These are phyloP conservation scores for Candida railenensis DNA, from an alignment of 805 yeast genomes.

Conservation along the genomic window DNA sequence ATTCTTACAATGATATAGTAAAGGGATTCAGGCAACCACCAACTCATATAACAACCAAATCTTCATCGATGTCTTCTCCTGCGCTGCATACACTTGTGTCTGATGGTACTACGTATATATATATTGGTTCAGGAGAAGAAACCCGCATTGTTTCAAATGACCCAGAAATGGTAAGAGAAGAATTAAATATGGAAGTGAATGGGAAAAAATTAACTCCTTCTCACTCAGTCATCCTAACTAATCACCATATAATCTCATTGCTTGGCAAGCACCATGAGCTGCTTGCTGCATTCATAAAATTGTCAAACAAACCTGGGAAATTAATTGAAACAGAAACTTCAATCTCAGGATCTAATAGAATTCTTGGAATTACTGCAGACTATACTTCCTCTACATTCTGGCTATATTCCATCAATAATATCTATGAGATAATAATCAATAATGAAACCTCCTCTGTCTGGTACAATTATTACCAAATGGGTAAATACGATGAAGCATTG, in stretches of 20 bases:
- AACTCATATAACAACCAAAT: neutral
- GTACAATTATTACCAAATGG: conserved; percentile 46
- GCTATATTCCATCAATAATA: conserved; percentile 59
- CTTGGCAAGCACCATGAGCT: conserved; percentile 11
- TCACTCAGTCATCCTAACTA: conserved; percentile 23
- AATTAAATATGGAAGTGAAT: conserved; percentile 15
- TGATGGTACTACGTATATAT: neutral
- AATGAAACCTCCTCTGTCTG: conserved; percentile 76
- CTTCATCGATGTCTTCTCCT: neutral
- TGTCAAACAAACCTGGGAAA: conserved; percentile 15
- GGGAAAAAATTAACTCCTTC: conserved; percentile 1
- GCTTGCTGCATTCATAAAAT: conserved; percentile 28
- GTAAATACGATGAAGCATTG: conserved; percentile 67
- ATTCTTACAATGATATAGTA: neutral
- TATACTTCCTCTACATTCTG: conserved; percentile 57
- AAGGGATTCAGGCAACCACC: neutral
- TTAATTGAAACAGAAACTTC: conserved; percentile 6
- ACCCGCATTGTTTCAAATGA: conserved; percentile 28
- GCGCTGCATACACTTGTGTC: neutral
- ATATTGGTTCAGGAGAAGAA: neutral
- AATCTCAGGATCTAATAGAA: conserved; percentile 8
- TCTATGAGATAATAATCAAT: conserved; percentile 70
- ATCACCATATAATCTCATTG: conserved; percentile 29
- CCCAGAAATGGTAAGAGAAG: conserved; percentile 10
- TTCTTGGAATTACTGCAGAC: conserved; percentile 33